Percentiles rank a stretch among this genome's conserved stretches.
phyloP scores from a whole-genome alignment of 805 yeast genomes.

The Candida krabiensis region DNA sequence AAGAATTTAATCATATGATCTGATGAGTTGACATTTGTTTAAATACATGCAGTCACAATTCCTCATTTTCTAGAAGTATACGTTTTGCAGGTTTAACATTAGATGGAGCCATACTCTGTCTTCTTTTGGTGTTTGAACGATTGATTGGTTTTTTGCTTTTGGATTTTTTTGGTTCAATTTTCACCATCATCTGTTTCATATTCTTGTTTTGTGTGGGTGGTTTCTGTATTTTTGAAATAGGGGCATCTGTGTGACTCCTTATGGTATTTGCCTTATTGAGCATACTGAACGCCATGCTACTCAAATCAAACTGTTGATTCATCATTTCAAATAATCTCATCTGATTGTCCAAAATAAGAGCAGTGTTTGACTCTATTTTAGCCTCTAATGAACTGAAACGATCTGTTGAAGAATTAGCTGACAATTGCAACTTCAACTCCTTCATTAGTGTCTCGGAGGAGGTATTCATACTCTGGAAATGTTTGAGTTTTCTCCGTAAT shows the following conservation, averaged over 20 bases:
- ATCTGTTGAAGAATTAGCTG: constrained; percentile 4
- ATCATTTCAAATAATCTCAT: constrained; percentile 7
- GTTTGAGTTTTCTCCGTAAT: constrained; percentile 6
- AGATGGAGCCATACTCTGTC: neutral
- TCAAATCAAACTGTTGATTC: constrained; percentile 3
- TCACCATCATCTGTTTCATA: too few relatives aligned
- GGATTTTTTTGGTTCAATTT: too few relatives aligned
- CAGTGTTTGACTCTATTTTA: constrained; percentile 10
- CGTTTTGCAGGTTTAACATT: constrained; percentile 6
- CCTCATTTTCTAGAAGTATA: constrained; percentile 5
- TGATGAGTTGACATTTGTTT: constrained; percentile 4
- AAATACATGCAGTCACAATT: constrained; percentile 1
- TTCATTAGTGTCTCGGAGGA: constrained; percentile 13
- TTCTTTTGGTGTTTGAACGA: neutral
- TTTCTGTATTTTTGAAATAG: too few relatives aligned
- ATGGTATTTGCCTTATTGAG: too few relatives aligned
- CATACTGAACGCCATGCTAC: neutral
- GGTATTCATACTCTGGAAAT: constrained; percentile 8
- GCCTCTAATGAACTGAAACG: neutral
- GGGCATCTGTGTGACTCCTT: too few relatives aligned
- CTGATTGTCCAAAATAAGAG: constrained; percentile 15
- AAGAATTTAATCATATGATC: neutral
- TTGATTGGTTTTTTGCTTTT: too few relatives aligned
- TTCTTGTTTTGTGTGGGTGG: too few relatives aligned
- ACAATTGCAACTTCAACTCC: constrained; percentile 10